Evolutionary conservation across 805 yeast genomes (phyloP), one percentile per base, ranked within the genome.

Genomic region (Candida sonorensis): DNA sequence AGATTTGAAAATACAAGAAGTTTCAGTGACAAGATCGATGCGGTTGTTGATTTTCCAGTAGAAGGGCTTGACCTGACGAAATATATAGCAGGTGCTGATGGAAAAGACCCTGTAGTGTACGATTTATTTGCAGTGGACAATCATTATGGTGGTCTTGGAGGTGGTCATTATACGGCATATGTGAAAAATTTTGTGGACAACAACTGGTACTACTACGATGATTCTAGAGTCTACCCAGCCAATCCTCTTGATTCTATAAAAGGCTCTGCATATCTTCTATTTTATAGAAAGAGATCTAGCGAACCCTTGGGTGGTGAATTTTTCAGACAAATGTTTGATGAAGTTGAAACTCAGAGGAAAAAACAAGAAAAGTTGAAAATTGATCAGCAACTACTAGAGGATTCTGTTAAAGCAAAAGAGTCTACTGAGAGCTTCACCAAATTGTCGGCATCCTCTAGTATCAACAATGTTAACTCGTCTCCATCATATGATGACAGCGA

Each of bases 131-230:
- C 92, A 0, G 96, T 92, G 15, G 97, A 88, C 53, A 92, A 90
- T 53, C 98, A 92, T 52, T 87, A 69, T 53, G 98, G 97, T 31
- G 96, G 97, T 1, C 64, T 90, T 13, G 97, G 97, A 1, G 97
- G 97, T 4, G 97, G 98, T 2, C 97, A 92, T 62, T 90, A 92
- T 57, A 92, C 98, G 1, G 83, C 97, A 0, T 81, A 77, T 48
- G 95, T 74, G 1, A 81, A 80, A 53, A 88, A 88, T 50, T 79
- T 75, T 54, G 66, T 75, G 26, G 94, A 84, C 48, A 62, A 62
- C 14, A 66, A 75, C 36, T 92, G 97, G 97, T 86, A 87, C 52
- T 82, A 87, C 52, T 90, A 70, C 54, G 88, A 90, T 52, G 98
- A 90, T 53, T 77, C 94, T 2, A 59, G 81, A 20, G 96, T 87